phyloP scores from a whole-genome alignment of 192 early-diverging fungal species.

The Entrophospora sp. region DNA sequence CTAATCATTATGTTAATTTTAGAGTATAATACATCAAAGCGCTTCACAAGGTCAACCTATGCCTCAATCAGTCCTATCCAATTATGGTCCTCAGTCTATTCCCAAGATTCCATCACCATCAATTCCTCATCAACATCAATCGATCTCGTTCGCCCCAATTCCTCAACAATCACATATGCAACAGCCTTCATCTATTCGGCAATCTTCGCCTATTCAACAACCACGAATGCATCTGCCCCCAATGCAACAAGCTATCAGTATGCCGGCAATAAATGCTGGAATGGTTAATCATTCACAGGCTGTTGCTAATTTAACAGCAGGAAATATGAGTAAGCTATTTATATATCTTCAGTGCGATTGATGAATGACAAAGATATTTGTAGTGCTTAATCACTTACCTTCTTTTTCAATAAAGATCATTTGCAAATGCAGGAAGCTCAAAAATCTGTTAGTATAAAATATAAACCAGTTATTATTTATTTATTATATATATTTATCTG shows the following conservation, averaged over 20 bases:
- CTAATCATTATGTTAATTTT: not conserved
- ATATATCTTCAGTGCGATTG: not conserved
- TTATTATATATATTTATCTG: not conserved
- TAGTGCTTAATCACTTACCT: not conserved
- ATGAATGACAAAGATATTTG: not conserved
- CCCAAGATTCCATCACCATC: not conserved
- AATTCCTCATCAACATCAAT: slow-evolving; percentile 23
- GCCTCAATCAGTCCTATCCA: not conserved
- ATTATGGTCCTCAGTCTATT: not conserved
- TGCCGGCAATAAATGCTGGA: not conserved
- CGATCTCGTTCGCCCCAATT: not conserved
- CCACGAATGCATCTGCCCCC: slow-evolving; percentile 16
- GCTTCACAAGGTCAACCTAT: not conserved
- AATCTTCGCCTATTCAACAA: slow-evolving; percentile 23
- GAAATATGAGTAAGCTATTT: not conserved
- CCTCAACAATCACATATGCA: slow-evolving; percentile 12
- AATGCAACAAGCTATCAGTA: slow-evolving; percentile 4
- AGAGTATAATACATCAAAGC: not conserved
- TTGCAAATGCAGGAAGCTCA: slow-evolving; percentile 3
- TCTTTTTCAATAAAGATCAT: not conserved
- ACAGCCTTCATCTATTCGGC: not conserved
- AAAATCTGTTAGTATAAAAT: not conserved
- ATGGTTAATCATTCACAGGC: not conserved
- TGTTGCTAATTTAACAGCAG: not conserved
- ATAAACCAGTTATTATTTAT: not conserved